Conservation (phyloP, 768 basidiomycete species). For the Lyophyllum decastes region DNA sequence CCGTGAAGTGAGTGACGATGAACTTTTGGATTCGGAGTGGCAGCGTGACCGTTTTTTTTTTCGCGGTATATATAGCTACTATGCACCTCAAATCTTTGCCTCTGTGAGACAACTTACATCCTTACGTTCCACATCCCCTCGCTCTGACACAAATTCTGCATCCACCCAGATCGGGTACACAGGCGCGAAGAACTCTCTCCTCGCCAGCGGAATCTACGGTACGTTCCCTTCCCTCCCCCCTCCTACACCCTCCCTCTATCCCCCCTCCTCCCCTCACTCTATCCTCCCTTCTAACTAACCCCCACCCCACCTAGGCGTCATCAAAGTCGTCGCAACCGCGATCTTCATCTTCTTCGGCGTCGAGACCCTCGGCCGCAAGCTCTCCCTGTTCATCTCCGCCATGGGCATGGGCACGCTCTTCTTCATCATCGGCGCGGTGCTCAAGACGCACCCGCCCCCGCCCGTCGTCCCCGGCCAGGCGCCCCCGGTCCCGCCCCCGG, state of each 20-base stretch:
- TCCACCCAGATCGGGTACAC: slow-evolving; percentile 69
- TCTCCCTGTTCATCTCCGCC: slow-evolving; percentile 71
- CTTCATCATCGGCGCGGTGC: slow-evolving; percentile 85
- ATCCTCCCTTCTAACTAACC: not conserved
- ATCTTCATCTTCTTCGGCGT: slow-evolving; percentile 71
- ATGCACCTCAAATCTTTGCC: slow-evolving; percentile 73
- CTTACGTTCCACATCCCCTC: too few relatives aligned
- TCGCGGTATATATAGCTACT: slow-evolving; percentile 46
- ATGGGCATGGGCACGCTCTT: slow-evolving; percentile 80
- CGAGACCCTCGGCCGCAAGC: slow-evolving; percentile 68
- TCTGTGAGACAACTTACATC: slow-evolving; percentile 29
- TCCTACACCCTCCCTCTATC: too few relatives aligned
- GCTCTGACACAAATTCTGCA: too few relatives aligned
- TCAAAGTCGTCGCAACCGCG: slow-evolving; percentile 68
- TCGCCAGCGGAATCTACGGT: slow-evolving; percentile 74
- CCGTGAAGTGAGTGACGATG: slow-evolving; percentile 49
- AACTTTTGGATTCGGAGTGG: not conserved
- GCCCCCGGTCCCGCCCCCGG: slow-evolving; percentile 39
- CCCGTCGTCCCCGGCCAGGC: slow-evolving; percentile 19
- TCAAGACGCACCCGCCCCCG: slow-evolving; percentile 74
- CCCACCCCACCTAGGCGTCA: slow-evolving; percentile 37
- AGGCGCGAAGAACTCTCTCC: slow-evolving; percentile 56
- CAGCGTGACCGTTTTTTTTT: not conserved
- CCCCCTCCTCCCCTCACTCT: too few relatives aligned
- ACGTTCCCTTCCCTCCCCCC: not conserved